Percentiles rank a stretch among this genome's conserved stretches.
phyloP scores from a whole-genome alignment of 1,284 basidiomycete species.

The Rhodotorula glutinis region DNA sequence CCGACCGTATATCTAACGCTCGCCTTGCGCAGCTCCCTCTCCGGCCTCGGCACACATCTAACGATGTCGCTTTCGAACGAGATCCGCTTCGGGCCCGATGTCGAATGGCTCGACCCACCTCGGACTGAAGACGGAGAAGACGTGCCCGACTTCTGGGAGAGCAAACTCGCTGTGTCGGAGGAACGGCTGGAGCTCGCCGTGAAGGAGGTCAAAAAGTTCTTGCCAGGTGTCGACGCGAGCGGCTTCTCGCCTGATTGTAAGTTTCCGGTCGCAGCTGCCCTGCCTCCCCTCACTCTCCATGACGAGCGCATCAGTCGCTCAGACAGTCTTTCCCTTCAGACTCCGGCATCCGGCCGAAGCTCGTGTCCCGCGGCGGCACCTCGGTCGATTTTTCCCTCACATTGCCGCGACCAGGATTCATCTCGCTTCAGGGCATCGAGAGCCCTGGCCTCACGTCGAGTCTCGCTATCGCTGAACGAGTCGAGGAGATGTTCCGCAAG shows the following conservation, averaged over 20 bases:
- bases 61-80: slow-evolving; percentile 84
- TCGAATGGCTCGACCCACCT: slow-evolving; percentile 71
- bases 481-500: slow-evolving; percentile 50
- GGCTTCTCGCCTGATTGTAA: slow-evolving; percentile 72
- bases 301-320: too few relatives aligned
- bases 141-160: slow-evolving; percentile 70
- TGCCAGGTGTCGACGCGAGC: slow-evolving; percentile 65
- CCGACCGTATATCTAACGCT: too few relatives aligned
- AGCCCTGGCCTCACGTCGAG: slow-evolving; percentile 55
- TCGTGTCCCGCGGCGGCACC: slow-evolving; percentile 66
- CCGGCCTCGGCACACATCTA: slow-evolving; percentile 76
- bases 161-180: slow-evolving; percentile 57
- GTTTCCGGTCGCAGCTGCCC: background rate
- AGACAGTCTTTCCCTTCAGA: too few relatives aligned
- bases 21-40: slow-evolving; percentile 44
- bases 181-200: slow-evolving; percentile 66
- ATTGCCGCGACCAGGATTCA: slow-evolving; percentile 56
- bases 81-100: slow-evolving; percentile 88
- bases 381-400: slow-evolving; percentile 75
- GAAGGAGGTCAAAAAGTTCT: slow-evolving; percentile 57
- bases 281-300: too few relatives aligned
- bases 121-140: slow-evolving; percentile 50
- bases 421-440: slow-evolving; percentile 63
- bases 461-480: slow-evolving; percentile 54
- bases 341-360: slow-evolving; percentile 85